These are phyloP conservation scores for Hericium coralloides DNA, from an alignment of 768 basidiomycete species.

Conservation along the genomic window DNA sequence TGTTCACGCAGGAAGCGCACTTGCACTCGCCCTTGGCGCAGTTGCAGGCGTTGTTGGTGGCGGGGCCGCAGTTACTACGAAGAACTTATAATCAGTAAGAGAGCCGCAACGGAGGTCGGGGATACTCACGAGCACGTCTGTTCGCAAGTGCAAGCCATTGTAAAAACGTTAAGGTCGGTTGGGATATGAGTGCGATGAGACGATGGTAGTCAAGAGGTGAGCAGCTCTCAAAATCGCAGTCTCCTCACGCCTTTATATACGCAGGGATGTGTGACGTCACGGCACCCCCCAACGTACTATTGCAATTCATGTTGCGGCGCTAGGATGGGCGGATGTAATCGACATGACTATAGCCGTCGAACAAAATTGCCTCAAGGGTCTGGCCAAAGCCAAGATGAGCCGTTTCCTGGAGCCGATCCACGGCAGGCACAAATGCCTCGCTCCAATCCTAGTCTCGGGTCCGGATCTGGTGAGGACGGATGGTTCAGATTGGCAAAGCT, in stretches of 20 bases:
- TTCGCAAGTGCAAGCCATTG: not conserved
- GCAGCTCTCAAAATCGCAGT: not conserved
- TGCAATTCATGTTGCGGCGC: too few species aligned
- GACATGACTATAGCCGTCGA: not conserved
- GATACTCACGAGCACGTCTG: not conserved
- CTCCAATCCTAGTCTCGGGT: not conserved
- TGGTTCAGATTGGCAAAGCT: too few species aligned
- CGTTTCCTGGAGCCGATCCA: not conserved
- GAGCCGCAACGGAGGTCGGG: too few species aligned
- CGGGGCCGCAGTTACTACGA: conserved; percentile 1
- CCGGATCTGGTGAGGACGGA: too few species aligned
- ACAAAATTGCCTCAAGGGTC: not conserved
- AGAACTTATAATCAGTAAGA: not conserved
- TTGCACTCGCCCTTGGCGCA: conserved; percentile 3
- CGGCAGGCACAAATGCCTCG: not conserved
- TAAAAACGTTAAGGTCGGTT: not conserved
- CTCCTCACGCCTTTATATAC: conserved; percentile 90
- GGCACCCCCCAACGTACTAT: conserved; percentile 85
- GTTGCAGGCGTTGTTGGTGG: conserved; percentile 1
- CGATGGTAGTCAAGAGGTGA: not conserved
- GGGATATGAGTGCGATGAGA: not conserved
- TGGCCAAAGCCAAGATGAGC: not conserved
- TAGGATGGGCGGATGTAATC: too few species aligned
- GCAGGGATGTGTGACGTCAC: conserved; percentile 78
- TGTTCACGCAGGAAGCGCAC: conserved; percentile 7